Evolutionary conservation across 768 basidiomycete species (phyloP).

Genomic region (Naematelia encephala): DNA sequence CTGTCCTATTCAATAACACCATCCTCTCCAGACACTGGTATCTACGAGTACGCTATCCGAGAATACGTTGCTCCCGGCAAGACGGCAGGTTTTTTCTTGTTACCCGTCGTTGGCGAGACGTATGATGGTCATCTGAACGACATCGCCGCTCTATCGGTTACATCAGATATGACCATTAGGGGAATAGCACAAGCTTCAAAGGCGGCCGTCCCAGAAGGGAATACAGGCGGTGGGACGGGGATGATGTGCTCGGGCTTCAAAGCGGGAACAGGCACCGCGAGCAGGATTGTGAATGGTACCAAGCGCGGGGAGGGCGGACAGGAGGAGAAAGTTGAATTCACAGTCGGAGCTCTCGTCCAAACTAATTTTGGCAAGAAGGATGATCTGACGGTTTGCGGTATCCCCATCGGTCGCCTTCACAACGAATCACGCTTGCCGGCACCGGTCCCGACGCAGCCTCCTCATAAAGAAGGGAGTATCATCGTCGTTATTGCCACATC

Average conservation of each 20-base stretch:
- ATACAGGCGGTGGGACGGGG: conserved; percentile 10
- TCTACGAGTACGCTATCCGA: conserved; percentile 9
- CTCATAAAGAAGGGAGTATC: conserved; percentile 7
- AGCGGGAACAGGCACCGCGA: conserved; percentile 7
- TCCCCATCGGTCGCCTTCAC: conserved; percentile 11
- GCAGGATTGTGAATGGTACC: conserved; percentile 3
- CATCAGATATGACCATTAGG: conserved; percentile 9
- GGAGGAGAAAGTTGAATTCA: conserved; percentile 7
- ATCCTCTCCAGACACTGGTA: no score
- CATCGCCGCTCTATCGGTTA: conserved; percentile 11
- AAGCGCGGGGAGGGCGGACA: background rate
- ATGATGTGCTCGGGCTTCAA: conserved; percentile 11
- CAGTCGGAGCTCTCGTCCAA: conserved; percentile 8
- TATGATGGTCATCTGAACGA: conserved; percentile 8
- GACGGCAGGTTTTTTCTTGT: conserved; percentile 3
- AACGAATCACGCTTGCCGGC: no score
- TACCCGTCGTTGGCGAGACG: conserved; percentile 9
- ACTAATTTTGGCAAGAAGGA: conserved; percentile 6
- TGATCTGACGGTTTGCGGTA: conserved; percentile 5
- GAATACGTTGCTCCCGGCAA: conserved; percentile 1
- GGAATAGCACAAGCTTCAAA: conserved; percentile 7
- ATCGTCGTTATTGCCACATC: no score
- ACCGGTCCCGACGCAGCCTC: no score
- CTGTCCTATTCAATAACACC: background rate
- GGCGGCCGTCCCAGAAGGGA: conserved; percentile 6